These are phyloP conservation scores for Sarocladium kiliense DNA, from an alignment of 2,329 filamentous ascomycete genomes.

Conservation along the genomic window DNA sequence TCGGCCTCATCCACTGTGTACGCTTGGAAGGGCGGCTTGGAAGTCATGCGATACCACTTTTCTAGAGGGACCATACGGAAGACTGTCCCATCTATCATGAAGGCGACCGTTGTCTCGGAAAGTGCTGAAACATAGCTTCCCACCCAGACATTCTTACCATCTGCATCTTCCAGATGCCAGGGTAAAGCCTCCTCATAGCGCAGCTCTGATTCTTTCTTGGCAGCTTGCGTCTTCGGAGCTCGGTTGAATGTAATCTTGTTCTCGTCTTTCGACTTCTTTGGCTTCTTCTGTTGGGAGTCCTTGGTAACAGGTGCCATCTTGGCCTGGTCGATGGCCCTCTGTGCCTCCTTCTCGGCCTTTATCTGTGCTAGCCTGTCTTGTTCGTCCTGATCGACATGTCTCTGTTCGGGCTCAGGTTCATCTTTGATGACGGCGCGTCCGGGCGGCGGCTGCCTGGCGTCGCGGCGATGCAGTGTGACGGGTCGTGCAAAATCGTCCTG, in stretches of 20 bases:
- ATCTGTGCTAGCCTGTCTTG: conserved; percentile 61
- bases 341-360: conserved; percentile 76
- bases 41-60: conserved; percentile 88
- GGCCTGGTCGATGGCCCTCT: conserved; percentile 80
- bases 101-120: conserved; percentile 78
- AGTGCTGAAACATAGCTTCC: conserved; percentile 86
- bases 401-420: conserved; percentile 38
- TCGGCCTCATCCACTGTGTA: conserved; percentile 83
- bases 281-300: conserved; percentile 43
- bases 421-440: conserved; percentile 56
- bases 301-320: conserved; percentile 84
- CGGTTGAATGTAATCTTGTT: conserved; percentile 85
- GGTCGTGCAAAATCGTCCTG: conserved; percentile 82
- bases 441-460: conserved; percentile 66
- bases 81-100: conserved; percentile 62
- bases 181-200: conserved; percentile 94
- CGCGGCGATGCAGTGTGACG: conserved; percentile 82
- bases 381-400: conserved; percentile 49
- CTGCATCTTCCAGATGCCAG: conserved; percentile 95
- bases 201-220: conserved; percentile 64
- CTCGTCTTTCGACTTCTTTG: conserved; percentile 68
- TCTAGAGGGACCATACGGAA: conserved; percentile 89
- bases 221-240: conserved; percentile 74
- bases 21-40: conserved; percentile 73
- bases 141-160: conserved; percentile 91